Conservation (phyloP, 2,329 filamentous ascomycete species). For the Orbilia oligospora region DNA sequence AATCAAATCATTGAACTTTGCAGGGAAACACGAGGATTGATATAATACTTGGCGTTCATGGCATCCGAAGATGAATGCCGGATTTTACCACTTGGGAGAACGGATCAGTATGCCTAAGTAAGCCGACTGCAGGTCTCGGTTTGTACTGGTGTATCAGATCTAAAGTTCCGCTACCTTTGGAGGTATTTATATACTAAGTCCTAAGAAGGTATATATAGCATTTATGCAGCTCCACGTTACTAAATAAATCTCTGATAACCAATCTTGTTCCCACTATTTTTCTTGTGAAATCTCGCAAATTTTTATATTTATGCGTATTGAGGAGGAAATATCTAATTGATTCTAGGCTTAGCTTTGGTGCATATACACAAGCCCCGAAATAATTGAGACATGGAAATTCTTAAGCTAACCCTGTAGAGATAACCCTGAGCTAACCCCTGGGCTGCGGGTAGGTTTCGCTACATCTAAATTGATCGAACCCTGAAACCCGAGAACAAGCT, state of each 20-base stretch:
- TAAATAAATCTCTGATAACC: too few species aligned
- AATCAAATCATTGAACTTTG: conserved; percentile 26
- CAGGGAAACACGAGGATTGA: background rate
- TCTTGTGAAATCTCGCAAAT: background rate
- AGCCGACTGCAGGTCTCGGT: background rate
- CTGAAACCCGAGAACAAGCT: background rate
- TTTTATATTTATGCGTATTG: background rate
- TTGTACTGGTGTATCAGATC: background rate
- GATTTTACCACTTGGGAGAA: background rate
- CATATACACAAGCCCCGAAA: background rate
- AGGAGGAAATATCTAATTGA: background rate
- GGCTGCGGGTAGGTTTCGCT: background rate
- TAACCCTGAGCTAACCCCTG: background rate
- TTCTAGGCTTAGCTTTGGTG: background rate
- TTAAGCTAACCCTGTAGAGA: background rate
- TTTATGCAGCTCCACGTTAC: too few species aligned
- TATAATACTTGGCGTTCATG: conserved; percentile 13
- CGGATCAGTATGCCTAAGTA: conserved; percentile 15
- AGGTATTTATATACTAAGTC: background rate
- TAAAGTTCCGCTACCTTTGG: background rate
- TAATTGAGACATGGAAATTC: background rate
- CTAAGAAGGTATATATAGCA: too few species aligned
- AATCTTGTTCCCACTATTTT: too few species aligned
- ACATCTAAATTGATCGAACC: background rate
- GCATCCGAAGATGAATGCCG: conserved; percentile 31